phyloP scores from a whole-genome alignment of 768 basidiomycete genomes.

The Tylopilus plumbeoviolaceoides region DNA sequence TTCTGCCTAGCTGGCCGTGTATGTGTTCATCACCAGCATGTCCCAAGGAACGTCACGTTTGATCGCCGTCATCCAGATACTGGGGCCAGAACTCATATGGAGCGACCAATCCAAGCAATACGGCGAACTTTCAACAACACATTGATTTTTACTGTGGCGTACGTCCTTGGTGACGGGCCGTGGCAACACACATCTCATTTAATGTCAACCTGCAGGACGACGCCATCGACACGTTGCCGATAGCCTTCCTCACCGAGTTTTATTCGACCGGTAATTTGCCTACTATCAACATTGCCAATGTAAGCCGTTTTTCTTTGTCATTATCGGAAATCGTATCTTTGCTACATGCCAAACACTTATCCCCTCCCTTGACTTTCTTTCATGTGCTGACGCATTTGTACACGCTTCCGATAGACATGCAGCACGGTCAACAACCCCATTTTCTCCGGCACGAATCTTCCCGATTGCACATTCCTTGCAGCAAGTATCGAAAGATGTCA shows the following conservation, averaged over 20 bases:
- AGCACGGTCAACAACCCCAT: constrained; percentile 51
- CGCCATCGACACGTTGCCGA: constrained; percentile 53
- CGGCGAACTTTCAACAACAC: constrained; percentile 27
- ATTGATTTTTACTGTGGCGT: constrained; percentile 33
- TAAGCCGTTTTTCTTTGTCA: constrained; percentile 19
- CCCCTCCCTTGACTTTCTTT: not conserved
- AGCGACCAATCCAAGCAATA: constrained; percentile 22
- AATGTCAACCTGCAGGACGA: constrained; percentile 38
- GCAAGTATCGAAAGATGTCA: constrained; percentile 64
- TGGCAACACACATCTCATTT: not conserved
- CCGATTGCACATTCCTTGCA: constrained; percentile 59
- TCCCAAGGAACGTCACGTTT: not conserved
- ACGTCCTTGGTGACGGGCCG: not conserved
- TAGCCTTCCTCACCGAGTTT: constrained; percentile 61
- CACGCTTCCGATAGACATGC: constrained; percentile 45
- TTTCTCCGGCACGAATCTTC: constrained; percentile 59
- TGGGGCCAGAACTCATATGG: constrained; percentile 38
- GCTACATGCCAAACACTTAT: not conserved
- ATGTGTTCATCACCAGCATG: not conserved
- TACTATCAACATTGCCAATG: constrained; percentile 59
- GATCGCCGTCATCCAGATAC: constrained; percentile 16
- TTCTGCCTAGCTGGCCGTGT: constrained; percentile 24
- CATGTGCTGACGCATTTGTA: not conserved
- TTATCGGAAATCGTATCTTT: not conserved
- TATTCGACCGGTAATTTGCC: constrained; percentile 56